A percentile compares a stretch with the other conserved stretches of the same genome.
Evolutionary conservation across 208 protist genomes (phyloP).

Genomic region (Porcisia hertigi): DNA sequence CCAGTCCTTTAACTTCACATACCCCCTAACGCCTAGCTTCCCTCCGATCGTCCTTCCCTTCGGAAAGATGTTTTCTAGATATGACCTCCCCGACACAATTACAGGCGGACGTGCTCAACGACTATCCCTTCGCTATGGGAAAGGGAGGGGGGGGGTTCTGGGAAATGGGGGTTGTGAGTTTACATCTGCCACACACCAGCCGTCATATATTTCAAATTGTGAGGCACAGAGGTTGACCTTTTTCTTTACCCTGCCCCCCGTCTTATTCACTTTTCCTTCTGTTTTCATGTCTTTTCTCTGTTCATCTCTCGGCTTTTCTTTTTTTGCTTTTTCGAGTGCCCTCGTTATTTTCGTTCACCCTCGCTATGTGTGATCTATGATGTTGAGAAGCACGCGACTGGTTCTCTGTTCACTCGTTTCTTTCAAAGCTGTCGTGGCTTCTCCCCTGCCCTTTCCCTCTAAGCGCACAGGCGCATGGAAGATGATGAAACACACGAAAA

Average conservation of each 20-base stretch:
- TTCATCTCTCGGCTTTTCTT: not conserved
- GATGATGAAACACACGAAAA: not conserved
- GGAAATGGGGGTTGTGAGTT: not conserved
- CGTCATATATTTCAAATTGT: not conserved
- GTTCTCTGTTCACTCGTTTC: not conserved
- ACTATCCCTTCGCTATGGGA: not conserved
- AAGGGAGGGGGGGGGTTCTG: too few species aligned
- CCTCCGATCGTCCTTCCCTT: not conserved
- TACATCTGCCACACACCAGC: not conserved
- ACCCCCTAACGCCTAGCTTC: not conserved
- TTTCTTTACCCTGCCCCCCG: too few species aligned
- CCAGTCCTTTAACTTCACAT: not conserved
- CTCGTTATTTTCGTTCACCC: not conserved
- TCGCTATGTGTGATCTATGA: not conserved
- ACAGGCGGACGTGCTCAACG: not conserved
- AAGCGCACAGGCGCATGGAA: too few species aligned
- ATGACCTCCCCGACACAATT: too few species aligned
- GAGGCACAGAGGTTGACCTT: not conserved
- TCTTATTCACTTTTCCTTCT: too few species aligned
- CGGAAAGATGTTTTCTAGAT: too few species aligned
- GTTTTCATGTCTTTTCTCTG: constrained; percentile 9
- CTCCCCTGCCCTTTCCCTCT: too few species aligned
- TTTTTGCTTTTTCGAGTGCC: constrained; percentile 4
- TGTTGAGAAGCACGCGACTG: not conserved
- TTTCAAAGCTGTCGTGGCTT: too few species aligned